A percentile compares a stretch with the other conserved stretches of the same genome.
Conservation (phyloP, 371 early-diverging fungal species). For the Saksenaea oblongispora region DNA sequence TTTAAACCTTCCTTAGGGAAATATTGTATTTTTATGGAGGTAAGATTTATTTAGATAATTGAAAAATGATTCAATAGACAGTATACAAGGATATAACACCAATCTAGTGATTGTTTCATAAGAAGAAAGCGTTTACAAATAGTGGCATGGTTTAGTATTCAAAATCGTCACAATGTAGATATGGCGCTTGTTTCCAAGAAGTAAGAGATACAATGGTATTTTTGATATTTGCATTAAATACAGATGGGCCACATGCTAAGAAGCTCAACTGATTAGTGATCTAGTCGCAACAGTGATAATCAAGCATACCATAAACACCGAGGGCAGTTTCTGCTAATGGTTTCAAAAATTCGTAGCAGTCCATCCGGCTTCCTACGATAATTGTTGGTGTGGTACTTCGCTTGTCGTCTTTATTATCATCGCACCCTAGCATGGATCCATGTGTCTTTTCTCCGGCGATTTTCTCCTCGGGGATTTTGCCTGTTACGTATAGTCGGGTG, state of each 20-base stretch:
- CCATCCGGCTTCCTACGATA: slow-evolving; percentile 4
- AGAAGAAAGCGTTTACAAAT: not conserved
- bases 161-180: slow-evolving; percentile 44
- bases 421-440: not conserved
- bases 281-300: no score
- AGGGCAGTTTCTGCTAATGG: slow-evolving; percentile 2
- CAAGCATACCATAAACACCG: slow-evolving; percentile 36
- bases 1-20: no score
- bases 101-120: not conserved
- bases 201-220: slow-evolving; percentile 30
- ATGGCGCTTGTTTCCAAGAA: slow-evolving; percentile 7
- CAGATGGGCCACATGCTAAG: slow-evolving; percentile 45
- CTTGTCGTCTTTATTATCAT: not conserved
- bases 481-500: slow-evolving; percentile 20
- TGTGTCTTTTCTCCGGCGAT: not conserved
- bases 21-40: no score
- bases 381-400: not conserved
- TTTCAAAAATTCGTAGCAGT: slow-evolving; percentile 7
- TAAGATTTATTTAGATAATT: no score
- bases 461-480: not conserved
- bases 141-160: slow-evolving; percentile 21
- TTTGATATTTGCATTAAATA: slow-evolving; percentile 32
- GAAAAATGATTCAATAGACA: not conserved
- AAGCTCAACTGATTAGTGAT: not conserved
- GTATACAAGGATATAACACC: not conserved